Conservation (phyloP, 345 rosid species). For the Luvunga scandens region DNA sequence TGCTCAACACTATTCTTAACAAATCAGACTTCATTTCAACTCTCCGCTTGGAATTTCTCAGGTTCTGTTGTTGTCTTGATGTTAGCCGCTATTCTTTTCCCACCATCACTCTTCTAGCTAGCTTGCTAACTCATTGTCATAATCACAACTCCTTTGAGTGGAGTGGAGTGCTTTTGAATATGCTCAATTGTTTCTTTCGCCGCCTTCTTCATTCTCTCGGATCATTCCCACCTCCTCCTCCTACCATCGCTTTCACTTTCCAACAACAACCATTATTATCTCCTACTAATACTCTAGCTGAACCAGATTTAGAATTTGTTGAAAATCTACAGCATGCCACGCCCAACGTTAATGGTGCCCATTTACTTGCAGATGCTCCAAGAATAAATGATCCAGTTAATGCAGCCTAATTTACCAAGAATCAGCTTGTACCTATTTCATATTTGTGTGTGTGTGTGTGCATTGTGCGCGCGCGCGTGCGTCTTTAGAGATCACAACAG, state of each 20-base stretch:
- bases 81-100: background rate
- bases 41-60: too few relatives aligned
- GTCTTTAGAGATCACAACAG: too few relatives aligned
- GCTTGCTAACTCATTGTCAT: background rate
- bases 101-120: background rate
- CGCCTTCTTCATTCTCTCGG: background rate
- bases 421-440: too few relatives aligned
- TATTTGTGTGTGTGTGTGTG: fast-evolving
- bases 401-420: background rate
- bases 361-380: background rate
- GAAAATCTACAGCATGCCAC: too few relatives aligned
- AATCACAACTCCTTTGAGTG: background rate
- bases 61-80: background rate
- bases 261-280: too few relatives aligned
- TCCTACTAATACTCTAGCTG: too few relatives aligned
- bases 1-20: too few relatives aligned
- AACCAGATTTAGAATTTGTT: too few relatives aligned
- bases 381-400: background rate
- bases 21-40: too few relatives aligned
- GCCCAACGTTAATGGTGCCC: too few relatives aligned
- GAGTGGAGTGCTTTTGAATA: background rate
- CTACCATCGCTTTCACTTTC: too few relatives aligned
- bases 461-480: too few relatives aligned
- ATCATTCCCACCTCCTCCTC: background rate
- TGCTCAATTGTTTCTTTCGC: background rate